Evolutionary conservation across 116 monocot genomes (phyloP), one percentile per base, ranked within the genome.

Genomic region (Iris pallida): DNA sequence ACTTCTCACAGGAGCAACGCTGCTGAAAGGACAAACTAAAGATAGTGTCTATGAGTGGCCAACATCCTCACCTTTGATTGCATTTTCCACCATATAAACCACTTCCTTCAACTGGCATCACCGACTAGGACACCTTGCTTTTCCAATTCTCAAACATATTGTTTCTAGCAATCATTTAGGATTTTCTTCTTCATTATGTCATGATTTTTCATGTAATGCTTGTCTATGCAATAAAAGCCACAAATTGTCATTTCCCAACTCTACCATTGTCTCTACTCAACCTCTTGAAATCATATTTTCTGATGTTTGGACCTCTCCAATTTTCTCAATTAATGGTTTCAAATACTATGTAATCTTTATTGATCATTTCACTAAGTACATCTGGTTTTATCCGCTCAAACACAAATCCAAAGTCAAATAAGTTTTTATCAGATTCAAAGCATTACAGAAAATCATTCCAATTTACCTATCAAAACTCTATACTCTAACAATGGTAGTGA

Each of bases 291-390:
- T 57, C 19, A 17, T n/a, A 15, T 56, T 15, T 15, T 56, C 1
- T 56, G n/a, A 56, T 56, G 56, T 56, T 56, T 56, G 16, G 16
- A 56, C 56, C 56, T 56, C 16, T 15, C 16, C 16, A 15, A 16
- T 56, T 56, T 14, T 16, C 6, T 56, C 56, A 13, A 56, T 2
- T 56, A 16, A n/a, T 56, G 56, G 56, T 16, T 56, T 15, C 2
- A 56, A 56, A 56, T 56, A 56, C 16, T 56, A 56, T 56, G 51
- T 52, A 16, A 16, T 56, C 6, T 16, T 56, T 15, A 7, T 14
- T 56, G n/a, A 16, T 56, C 56, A 56, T 56, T 56, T 15, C 16
- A 56, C 56, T 56, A 6, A 56, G 6, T 56, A 56, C 56, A 56
- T 56, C 17, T 5, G 56, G 56, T 16, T 56, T 16, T 56, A 56